Evolutionary conservation across 768 basidiomycete genomes (phyloP).

Genomic region (Termitomyces sp.): DNA sequence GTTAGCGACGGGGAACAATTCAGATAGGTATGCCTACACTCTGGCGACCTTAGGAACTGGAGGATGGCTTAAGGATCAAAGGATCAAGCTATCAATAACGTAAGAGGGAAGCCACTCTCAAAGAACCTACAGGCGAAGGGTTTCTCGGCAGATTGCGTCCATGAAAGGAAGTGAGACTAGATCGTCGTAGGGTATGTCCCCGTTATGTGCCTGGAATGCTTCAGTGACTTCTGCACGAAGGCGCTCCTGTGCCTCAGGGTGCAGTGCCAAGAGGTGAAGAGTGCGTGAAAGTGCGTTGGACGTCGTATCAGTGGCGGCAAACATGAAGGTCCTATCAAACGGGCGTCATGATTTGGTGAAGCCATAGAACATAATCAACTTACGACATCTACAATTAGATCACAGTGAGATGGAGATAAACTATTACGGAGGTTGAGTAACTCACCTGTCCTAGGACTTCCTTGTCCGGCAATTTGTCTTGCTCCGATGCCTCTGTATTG

Average conservation of each 20-base stretch:
- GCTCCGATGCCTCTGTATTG: conserved; percentile 23
- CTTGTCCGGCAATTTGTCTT: conserved; percentile 24
- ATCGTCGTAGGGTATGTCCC: conserved; percentile 15
- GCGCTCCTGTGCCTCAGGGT: conserved; percentile 28
- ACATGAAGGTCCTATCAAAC: conserved; percentile 19
- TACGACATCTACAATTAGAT: conserved; percentile 14
- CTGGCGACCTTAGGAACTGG: conserved; percentile 15
- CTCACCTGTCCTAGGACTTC: conserved; percentile 28
- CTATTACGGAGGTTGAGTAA: neutral
- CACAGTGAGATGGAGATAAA: neutral
- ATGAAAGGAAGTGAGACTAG: conserved; percentile 18
- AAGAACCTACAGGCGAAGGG: conserved; percentile 17
- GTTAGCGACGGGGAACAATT: too few relatives aligned
- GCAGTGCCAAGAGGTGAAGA: conserved; percentile 23
- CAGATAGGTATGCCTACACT: conserved; percentile 2
- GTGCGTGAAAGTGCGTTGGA: conserved; percentile 26
- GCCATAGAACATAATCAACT: neutral
- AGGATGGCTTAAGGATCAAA: conserved; percentile 7
- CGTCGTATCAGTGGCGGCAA: conserved; percentile 32
- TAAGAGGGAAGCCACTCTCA: neutral
- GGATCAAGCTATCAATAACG: neutral
- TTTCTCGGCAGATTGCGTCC: conserved; percentile 18
- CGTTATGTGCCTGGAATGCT: conserved; percentile 10
- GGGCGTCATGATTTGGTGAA: neutral
- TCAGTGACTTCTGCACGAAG: conserved; percentile 35